Evolutionary conservation across 176 grass and related monocot genomes (phyloP), one percentile per base, ranked within the genome.

Genomic region (Oryza australiensis): DNA sequence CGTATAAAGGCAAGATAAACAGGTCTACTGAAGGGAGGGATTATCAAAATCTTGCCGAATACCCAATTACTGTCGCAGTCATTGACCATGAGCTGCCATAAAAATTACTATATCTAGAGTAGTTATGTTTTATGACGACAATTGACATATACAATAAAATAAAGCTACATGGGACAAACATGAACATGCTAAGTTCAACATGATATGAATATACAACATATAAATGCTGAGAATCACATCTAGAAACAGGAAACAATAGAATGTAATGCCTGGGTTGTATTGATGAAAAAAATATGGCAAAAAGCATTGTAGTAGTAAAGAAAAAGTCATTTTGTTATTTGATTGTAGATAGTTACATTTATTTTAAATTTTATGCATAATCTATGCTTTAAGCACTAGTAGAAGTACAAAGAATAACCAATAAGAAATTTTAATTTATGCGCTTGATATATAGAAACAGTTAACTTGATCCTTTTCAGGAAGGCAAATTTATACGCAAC

Each of bases 401-500:
- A 51, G 42, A 22, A 29, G 43, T 73, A 30, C 27, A 29, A 20
- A 73, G 7, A 15, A 51, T 51, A 30, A 4, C 49, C 10, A 26
- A 48, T 72, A 72, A 30, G 46, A 20, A 26, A 72, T 46, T 29
- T 3, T 72, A 42, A 70, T 49, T 18, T 32, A 49, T 34, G 20
- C 57, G 26, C 30, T 55, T 29, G 22, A 57, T 33, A 75, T 20
- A 34, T 34, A 75, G 26, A 33, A 59, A 55, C 62, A 14, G 32
- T 45, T 63, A 12, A 29, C 43, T 63, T 82, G 26, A 23, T 26
- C 26, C 15, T 40, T 40, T 67, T 80, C 48, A 62, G 30, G 35
- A 89, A 41, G 41, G 26, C 12, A 51, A 77, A 57, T 26, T 55
- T 74, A 70, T 78, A 53, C 20, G 26, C 27, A 24, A 76, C 40